phyloP scores from a whole-genome alignment of 345 rosid species.

The Pistacia vera region DNA sequence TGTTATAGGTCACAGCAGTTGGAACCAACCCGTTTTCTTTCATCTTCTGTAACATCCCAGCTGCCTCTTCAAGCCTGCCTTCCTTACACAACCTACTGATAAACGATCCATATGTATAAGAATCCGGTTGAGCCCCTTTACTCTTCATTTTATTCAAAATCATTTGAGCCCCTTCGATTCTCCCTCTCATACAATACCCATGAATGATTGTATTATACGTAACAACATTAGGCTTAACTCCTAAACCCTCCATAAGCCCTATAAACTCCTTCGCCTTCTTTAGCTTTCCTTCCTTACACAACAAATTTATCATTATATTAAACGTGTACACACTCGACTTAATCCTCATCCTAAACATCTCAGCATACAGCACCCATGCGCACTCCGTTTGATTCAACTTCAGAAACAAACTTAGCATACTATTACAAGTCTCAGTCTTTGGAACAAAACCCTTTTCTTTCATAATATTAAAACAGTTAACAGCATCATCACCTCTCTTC shows the following conservation, averaged over 20 bases:
- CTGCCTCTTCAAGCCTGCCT: slow-evolving; percentile 68
- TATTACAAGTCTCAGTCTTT: slow-evolving; percentile 71
- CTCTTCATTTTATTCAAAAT: slow-evolving; percentile 59
- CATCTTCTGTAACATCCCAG: slow-evolving; percentile 60
- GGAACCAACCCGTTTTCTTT: slow-evolving; percentile 64
- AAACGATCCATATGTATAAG: slow-evolving; percentile 75
- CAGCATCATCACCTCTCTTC: slow-evolving; percentile 62
- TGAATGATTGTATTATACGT: slow-evolving; percentile 83
- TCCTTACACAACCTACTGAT: slow-evolving; percentile 79
- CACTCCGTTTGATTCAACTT: slow-evolving; percentile 55
- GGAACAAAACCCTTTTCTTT: slow-evolving; percentile 68
- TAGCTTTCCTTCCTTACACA: slow-evolving; percentile 87
- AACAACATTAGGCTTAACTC: slow-evolving; percentile 66
- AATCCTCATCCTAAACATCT: slow-evolving; percentile 86
- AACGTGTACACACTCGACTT: slow-evolving; percentile 67
- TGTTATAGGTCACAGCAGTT: slow-evolving; percentile 75
- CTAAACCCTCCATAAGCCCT: slow-evolving; percentile 63
- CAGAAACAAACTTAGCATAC: slow-evolving; percentile 58
- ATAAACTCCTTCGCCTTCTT: slow-evolving; percentile 73
- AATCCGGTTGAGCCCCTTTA: slow-evolving; percentile 66
- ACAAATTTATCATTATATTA: slow-evolving; percentile 85
- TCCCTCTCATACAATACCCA: slow-evolving; percentile 68
- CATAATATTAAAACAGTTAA: slow-evolving; percentile 67
- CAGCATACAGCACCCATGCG: slow-evolving; percentile 91
- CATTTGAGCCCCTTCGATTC: slow-evolving; percentile 70